Percentiles rank a stretch among this genome's conserved stretches.
phyloP scores from a whole-genome alignment of 1,139 yeast genomes.

The Candida pseudoviswanathii region DNA sequence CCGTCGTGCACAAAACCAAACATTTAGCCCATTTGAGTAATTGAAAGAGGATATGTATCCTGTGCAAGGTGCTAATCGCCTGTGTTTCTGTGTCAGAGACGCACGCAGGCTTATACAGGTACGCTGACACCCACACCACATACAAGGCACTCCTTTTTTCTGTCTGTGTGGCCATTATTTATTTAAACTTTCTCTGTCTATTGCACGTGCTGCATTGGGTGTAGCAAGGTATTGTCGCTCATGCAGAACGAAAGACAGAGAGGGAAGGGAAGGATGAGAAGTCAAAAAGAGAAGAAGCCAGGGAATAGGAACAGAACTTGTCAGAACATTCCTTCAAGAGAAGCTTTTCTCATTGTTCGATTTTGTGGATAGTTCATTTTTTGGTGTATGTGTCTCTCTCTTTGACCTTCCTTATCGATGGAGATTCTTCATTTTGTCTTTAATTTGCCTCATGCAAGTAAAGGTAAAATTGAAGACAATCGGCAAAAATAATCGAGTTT shows the following conservation, averaged over 20 bases:
- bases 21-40: background rate
- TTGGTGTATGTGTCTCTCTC: background rate
- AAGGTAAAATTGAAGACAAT: background rate
- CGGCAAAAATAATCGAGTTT: background rate
- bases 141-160: background rate
- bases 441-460: slow-evolving; percentile 1
- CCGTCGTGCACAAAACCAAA: background rate
- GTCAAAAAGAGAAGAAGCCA: background rate
- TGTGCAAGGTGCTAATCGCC: background rate
- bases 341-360: no score
- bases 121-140: background rate
- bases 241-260: background rate
- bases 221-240: background rate
- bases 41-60: background rate
- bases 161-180: background rate
- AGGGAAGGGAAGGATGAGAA: background rate
- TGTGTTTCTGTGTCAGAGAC: background rate
- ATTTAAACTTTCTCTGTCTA: no score
- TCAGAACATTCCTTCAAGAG: no score
- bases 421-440: background rate
- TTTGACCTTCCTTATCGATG: background rate
- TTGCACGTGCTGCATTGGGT: background rate
- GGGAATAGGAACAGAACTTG: background rate
- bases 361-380: no score
- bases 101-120: background rate